Percentiles rank a stretch among this genome's conserved stretches.
These are phyloP conservation scores for Geotrichum reessii DNA, from an alignment of 1,139 yeast genomes.

Conservation along the genomic window DNA sequence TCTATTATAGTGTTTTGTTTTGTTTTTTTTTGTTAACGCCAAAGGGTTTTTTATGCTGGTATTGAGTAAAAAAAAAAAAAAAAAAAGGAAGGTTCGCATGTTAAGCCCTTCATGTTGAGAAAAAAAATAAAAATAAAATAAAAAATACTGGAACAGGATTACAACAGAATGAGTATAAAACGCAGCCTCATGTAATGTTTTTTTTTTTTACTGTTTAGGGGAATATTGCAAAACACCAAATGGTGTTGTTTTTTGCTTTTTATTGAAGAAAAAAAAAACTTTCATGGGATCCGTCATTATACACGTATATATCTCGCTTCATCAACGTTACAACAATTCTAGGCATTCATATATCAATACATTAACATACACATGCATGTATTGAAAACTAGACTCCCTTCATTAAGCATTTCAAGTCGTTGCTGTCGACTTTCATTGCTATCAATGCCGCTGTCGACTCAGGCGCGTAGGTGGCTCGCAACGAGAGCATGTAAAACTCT, in stretches of 20 bases:
- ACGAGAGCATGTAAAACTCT: too few species aligned
- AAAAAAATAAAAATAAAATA: not conserved
- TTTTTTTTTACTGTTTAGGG: too few species aligned
- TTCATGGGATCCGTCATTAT: too few species aligned
- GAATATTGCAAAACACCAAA: too few species aligned
- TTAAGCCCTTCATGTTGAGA: not conserved
- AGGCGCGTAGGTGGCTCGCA: not conserved
- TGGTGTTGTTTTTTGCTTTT: too few species aligned
- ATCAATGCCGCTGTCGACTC: not conserved
- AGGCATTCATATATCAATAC: too few species aligned
- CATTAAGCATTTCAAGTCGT: not conserved
- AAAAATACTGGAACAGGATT: too few species aligned
- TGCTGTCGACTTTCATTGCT: not conserved
- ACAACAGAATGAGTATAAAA: too few species aligned
- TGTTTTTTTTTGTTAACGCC: not conserved
- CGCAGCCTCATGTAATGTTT: not conserved
- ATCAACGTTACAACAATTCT: too few species aligned
- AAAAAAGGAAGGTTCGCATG: not conserved
- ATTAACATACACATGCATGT: not conserved
- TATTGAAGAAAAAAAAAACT: too few species aligned
- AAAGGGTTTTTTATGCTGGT: too few species aligned
- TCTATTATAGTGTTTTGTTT: not conserved
- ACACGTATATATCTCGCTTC: too few species aligned
- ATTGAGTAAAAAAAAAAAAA: not conserved
- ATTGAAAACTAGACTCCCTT: not conserved